phyloP scores from a whole-genome alignment of 106 monocot species.

The Phalaenopsis aphrodite region DNA sequence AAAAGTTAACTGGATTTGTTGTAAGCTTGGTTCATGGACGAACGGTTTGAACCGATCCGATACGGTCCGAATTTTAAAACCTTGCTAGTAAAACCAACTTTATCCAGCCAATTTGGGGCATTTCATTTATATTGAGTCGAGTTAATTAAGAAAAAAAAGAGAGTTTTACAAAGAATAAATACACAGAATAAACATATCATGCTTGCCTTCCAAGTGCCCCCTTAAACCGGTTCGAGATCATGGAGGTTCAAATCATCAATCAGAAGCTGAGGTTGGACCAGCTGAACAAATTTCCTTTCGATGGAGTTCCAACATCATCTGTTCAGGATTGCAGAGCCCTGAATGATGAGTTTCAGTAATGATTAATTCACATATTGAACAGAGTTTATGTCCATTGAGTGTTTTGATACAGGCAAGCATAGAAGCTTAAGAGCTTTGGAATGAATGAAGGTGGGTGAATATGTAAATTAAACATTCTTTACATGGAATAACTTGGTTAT shows the following conservation, averaged over 20 bases:
- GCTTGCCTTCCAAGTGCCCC: no score
- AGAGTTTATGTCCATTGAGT: neutral
- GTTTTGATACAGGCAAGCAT: neutral
- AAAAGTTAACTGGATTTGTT: no score
- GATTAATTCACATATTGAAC: neutral
- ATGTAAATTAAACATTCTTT: neutral
- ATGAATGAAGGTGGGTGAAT: neutral
- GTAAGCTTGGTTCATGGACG: no score
- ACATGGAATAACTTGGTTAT: neutral
- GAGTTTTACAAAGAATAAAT: no score
- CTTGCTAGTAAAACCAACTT: no score
- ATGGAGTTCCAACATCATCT: constrained; percentile 55
- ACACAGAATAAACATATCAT: no score
- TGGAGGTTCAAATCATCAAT: neutral
- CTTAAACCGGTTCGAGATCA: no score
- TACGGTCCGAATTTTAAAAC: no score
- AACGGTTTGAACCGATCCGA: no score
- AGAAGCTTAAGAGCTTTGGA: neutral
- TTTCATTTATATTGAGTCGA: no score
- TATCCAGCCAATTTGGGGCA: no score
- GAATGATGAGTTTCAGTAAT: constrained; percentile 1
- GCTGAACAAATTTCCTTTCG: constrained; percentile 43
- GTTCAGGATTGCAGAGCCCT: constrained; percentile 67
- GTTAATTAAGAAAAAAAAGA: no score
- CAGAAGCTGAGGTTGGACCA: constrained; percentile 16